Evolutionary conservation across 495 filamentous ascomycete species (phyloP).

Genomic region (Talaromyces ruber): DNA sequence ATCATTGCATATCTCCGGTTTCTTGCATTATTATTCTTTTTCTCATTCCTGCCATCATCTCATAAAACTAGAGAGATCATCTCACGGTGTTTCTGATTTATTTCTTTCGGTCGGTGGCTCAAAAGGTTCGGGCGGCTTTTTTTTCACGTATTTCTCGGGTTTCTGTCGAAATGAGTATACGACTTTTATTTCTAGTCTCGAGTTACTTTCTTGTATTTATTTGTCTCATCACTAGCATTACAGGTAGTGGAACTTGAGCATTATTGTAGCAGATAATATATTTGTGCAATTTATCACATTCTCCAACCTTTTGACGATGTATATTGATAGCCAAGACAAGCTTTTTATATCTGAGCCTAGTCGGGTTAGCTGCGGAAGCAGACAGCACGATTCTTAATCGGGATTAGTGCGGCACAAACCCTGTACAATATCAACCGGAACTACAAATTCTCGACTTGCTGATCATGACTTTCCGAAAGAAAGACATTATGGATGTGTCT

Average conservation of each 20-base stretch:
- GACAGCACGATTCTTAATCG: neutral
- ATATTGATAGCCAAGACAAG: neutral
- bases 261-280: neutral
- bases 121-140: neutral
- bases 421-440: neutral
- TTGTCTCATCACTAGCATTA: conserved; percentile 1
- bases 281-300: neutral
- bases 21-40: neutral
- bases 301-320: neutral
- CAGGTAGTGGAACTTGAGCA: neutral
- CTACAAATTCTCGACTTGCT: neutral
- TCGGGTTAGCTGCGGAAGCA: neutral
- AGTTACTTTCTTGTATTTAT: neutral
- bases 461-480: neutral
- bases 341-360: neutral
- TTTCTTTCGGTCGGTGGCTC: neutral
- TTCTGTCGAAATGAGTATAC: neutral
- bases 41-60: neutral
- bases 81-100: neutral
- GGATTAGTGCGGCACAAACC: neutral
- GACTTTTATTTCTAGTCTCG: neutral
- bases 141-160: neutral
- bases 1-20: neutral
- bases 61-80: neutral
- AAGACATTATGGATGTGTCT: neutral